Conservation (phyloP, 2,329 filamentous ascomycete genomes). For the Kalaharituber pfeilii region DNA sequence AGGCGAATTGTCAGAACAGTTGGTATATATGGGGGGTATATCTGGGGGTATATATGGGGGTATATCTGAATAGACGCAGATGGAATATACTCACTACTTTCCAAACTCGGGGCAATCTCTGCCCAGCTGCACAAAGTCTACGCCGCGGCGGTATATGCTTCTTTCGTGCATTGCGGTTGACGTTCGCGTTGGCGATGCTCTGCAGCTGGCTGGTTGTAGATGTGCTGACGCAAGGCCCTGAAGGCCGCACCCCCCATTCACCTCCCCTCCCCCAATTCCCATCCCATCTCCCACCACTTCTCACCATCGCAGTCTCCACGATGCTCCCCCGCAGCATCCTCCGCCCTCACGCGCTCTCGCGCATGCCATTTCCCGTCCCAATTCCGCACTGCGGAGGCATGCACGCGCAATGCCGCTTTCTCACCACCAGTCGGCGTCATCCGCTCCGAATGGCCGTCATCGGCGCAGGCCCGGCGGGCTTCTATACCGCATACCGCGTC, state of each 20-base stretch:
- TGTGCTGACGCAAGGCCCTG: no score
- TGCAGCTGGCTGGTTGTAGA: no score
- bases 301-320: not conserved
- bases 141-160: conserved; percentile 38
- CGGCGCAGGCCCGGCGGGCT: conserved; percentile 86
- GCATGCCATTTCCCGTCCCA: not conserved
- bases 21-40: not conserved
- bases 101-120: conserved; percentile 42
- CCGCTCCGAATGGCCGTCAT: conserved; percentile 70
- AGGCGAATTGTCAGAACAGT: not conserved
- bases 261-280: not conserved
- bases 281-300: not conserved
- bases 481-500: conserved; percentile 79
- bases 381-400: not conserved
- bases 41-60: conserved; percentile 6
- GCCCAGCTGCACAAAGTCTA: conserved; percentile 47
- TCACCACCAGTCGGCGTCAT: conserved; percentile 12
- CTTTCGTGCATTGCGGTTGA: conserved; percentile 22
- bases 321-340: not conserved
- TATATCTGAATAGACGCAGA: not conserved
- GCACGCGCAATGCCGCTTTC: not conserved
- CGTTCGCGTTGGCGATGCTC: not conserved
- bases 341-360: not conserved
- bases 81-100: conserved; percentile 33
- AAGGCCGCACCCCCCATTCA: not conserved